Conservation (phyloP, 192 early-diverging fungal species). For the Backusella sp. region DNA sequence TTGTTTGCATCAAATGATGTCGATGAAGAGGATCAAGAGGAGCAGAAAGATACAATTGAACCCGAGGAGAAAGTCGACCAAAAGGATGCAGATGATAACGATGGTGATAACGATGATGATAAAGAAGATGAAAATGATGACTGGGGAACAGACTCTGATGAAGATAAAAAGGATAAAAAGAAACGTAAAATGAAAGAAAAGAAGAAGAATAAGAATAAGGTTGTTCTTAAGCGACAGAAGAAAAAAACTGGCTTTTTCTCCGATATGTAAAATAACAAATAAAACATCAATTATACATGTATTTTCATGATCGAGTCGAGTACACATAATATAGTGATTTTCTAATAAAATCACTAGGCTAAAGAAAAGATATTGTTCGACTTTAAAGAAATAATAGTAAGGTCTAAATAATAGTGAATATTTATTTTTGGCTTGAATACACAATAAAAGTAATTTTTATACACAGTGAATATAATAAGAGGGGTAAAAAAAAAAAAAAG, state of each 20-base stretch:
- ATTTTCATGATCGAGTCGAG: no score
- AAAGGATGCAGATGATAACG: conserved; percentile 18
- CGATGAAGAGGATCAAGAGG: conserved; percentile 45
- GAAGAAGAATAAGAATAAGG: conserved; percentile 16
- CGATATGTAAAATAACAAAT: conserved; percentile 17
- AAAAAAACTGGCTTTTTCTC: conserved; percentile 15
- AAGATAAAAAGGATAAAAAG: conserved; percentile 14
- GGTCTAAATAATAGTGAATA: not conserved
- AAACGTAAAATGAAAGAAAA: conserved; percentile 27
- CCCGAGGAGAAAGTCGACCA: conserved; percentile 28
- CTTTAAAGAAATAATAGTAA: not conserved
- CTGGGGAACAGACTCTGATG: conserved; percentile 14
- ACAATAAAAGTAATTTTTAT: not conserved
- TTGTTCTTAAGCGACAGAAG: not conserved
- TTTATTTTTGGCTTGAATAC: not conserved
- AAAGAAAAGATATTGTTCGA: not conserved
- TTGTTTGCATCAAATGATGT: conserved; percentile 51
- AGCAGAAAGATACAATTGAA: conserved; percentile 43
- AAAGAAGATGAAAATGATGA: conserved; percentile 31
- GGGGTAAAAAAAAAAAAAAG: not conserved
- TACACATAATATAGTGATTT: no score
- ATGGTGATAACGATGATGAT: conserved; percentile 15
- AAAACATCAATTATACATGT: no score
- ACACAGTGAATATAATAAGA: not conserved
- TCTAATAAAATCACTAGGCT: not conserved